A percentile compares a stretch with the other conserved stretches of the same genome.
Conservation (phyloP, 768 basidiomycete genomes). For the Lentinula sp. region DNA sequence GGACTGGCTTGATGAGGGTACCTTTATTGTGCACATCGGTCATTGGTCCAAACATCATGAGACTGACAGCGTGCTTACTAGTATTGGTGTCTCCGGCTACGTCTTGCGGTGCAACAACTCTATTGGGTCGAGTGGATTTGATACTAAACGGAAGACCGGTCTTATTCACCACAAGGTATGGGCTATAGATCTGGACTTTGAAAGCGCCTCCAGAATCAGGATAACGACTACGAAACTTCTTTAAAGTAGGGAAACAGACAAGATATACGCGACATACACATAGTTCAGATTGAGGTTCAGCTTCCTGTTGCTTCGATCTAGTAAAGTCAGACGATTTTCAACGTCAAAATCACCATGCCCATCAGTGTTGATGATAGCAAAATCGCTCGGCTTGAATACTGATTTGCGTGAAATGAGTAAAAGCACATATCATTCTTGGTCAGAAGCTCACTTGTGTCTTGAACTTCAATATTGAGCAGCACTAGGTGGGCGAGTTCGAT, state of each 20-base stretch:
- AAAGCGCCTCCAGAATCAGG: slow-evolving; percentile 92
- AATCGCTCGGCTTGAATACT: slow-evolving; percentile 94
- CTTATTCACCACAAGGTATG: slow-evolving; percentile 90
- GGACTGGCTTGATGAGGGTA: slow-evolving; percentile 45
- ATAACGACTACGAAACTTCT: slow-evolving; percentile 44
- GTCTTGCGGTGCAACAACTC: slow-evolving; percentile 62
- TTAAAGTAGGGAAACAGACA: neutral
- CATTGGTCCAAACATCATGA: neutral
- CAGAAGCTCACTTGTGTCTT: slow-evolving; percentile 71
- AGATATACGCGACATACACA: slow-evolving; percentile 46
- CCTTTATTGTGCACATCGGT: slow-evolving; percentile 23
- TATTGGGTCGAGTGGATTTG: slow-evolving; percentile 54
- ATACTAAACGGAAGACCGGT: slow-evolving; percentile 79
- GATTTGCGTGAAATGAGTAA: neutral
- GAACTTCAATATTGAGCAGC: slow-evolving; percentile 80
- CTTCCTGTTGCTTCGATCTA: slow-evolving; percentile 70
- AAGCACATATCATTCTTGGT: neutral
- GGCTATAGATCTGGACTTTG: slow-evolving; percentile 91
- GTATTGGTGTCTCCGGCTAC: slow-evolving; percentile 75
- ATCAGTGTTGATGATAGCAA: slow-evolving; percentile 95
- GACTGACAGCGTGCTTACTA: slow-evolving; percentile 33
- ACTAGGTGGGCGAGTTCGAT: slow-evolving; percentile 89
- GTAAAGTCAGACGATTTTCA: slow-evolving; percentile 65
- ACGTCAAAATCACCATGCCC: slow-evolving; percentile 83
- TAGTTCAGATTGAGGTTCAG: slow-evolving; percentile 85